Evolutionary conservation across 2,329 filamentous ascomycete genomes (phyloP).

Genomic region (Arthrobotrys sinensis): DNA sequence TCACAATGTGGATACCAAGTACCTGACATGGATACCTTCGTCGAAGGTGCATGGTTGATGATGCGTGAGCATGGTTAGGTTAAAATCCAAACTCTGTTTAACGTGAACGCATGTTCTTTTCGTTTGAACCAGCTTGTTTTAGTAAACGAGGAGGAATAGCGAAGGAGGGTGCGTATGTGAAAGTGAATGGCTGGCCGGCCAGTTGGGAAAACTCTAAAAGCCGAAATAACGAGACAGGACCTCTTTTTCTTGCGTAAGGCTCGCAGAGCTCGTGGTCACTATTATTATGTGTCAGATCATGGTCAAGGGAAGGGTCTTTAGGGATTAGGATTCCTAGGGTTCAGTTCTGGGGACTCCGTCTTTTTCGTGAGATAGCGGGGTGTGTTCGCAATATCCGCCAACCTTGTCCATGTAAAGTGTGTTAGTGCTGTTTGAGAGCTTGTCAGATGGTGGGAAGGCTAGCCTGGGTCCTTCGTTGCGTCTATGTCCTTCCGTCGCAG

Average conservation of each 20-base stretch:
- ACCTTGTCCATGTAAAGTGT: constrained; percentile 38
- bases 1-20: constrained; percentile 27
- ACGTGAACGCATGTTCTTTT: constrained; percentile 4
- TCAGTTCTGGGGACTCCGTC: constrained; percentile 14
- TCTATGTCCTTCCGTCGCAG: constrained; percentile 1
- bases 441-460: constrained; percentile 28
- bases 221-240: constrained; percentile 17
- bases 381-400: constrained; percentile 20
- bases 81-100: constrained; percentile 20
- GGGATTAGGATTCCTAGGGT: constrained; percentile 1
- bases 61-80: constrained; percentile 27
- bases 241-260: constrained; percentile 3
- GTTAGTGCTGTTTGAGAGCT: constrained; percentile 43
- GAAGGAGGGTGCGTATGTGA: constrained; percentile 1
- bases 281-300: constrained; percentile 20
- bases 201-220: constrained; percentile 12
- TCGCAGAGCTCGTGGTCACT: constrained; percentile 32
- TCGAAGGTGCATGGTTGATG: constrained; percentile 13
- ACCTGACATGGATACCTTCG: constrained; percentile 6
- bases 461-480: not conserved
- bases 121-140: constrained; percentile 44
- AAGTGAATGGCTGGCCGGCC: constrained; percentile 3
- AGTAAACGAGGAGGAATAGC: constrained; percentile 22
- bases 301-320: constrained; percentile 19
- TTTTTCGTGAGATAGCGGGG: constrained; percentile 10